Percentiles rank a stretch among this genome's conserved stretches.
phyloP scores from a whole-genome alignment of 2,329 filamentous ascomycete species.

The Mycocentrospora acerina region DNA sequence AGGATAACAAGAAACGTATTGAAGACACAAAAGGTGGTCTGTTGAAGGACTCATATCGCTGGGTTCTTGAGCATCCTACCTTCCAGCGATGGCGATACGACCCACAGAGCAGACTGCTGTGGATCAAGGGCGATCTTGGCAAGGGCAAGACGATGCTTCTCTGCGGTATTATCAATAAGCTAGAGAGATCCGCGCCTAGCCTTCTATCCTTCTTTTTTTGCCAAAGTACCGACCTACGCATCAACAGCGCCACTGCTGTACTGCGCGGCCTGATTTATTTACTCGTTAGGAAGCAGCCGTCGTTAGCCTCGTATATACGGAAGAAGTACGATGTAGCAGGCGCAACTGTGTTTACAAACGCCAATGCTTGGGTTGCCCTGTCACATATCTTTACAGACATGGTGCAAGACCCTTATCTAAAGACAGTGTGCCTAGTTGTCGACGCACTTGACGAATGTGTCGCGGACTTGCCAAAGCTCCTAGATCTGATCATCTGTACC shows the following conservation, averaged over 20 bases:
- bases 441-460: conserved; percentile 19
- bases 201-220: too few species aligned
- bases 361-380: conserved; percentile 12
- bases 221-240: conserved; percentile 40
- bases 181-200: conserved; percentile 20
- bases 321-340: conserved; percentile 5
- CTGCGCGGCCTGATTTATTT: conserved; percentile 49
- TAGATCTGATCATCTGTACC: neutral
- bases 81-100: conserved; percentile 26
- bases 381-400: conserved; percentile 44
- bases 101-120: conserved; percentile 33
- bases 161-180: conserved; percentile 26
- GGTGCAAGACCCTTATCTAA: conserved; percentile 34
- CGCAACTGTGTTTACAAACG: conserved; percentile 6
- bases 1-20: conserved; percentile 6
- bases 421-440: conserved; percentile 9
- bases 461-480: conserved; percentile 1
- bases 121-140: too few species aligned
- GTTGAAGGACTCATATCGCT: conserved; percentile 10
- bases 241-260: conserved; percentile 44
- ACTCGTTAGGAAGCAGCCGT: conserved; percentile 33
- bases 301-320: conserved; percentile 7
- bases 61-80: conserved; percentile 24
- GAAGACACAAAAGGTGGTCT: too few species aligned
- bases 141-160: conserved; percentile 47